Conservation (phyloP, 148 eudicot genomes). For the Rhododendron griersonianum region DNA sequence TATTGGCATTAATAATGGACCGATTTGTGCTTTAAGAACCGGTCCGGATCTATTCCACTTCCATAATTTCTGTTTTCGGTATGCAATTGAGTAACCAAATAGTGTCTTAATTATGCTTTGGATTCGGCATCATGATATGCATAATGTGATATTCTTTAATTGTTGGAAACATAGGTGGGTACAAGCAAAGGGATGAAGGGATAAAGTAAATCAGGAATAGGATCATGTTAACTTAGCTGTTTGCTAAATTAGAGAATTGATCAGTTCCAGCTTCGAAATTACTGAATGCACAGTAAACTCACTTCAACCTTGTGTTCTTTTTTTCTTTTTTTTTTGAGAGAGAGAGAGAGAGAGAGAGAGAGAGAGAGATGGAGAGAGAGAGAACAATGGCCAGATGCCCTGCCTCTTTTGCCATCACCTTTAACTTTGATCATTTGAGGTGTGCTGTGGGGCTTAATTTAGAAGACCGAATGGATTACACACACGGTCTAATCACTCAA, state of each 20-base stretch:
- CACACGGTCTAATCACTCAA: conserved; percentile 1
- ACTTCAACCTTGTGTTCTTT: neutral
- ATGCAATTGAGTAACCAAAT: neutral
- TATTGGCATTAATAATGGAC: neutral
- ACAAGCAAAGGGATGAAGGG: neutral
- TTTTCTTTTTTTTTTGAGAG: no score
- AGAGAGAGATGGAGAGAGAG: neutral
- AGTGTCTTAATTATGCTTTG: neutral
- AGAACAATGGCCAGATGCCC: neutral
- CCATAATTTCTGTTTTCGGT: neutral
- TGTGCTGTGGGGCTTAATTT: neutral
- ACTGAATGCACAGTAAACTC: neutral
- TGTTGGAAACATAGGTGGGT: neutral
- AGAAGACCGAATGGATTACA: neutral
- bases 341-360: no score
- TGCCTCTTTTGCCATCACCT: neutral
- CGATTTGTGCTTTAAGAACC: neutral
- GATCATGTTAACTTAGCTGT: neutral
- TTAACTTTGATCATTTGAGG: neutral
- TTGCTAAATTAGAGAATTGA: neutral
- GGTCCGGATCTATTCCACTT: neutral
- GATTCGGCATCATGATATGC: neutral
- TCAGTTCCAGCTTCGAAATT: neutral
- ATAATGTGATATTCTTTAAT: neutral
- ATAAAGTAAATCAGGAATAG: neutral